Evolutionary conservation across 805 yeast genomes (phyloP).

Genomic region (Metschnikowia koreensis): DNA sequence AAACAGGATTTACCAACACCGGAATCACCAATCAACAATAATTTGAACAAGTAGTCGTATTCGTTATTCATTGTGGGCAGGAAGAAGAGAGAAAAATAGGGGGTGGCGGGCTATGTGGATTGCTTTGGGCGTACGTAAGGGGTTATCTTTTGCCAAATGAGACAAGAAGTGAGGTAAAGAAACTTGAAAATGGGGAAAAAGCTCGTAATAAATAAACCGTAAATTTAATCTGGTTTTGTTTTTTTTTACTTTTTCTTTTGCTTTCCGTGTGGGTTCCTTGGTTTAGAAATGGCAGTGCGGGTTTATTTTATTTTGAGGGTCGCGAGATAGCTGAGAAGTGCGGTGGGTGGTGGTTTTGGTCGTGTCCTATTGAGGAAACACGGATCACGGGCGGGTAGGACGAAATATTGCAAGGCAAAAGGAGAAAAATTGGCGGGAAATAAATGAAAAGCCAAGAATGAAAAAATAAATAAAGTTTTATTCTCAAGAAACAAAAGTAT

Average conservation of each 20-base stretch:
- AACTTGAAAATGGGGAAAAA: not conserved
- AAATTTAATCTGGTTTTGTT: no score
- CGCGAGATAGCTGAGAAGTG: not conserved
- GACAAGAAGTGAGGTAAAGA: not conserved
- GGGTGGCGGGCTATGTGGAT: not conserved
- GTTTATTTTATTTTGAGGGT: not conserved
- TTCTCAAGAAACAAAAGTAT: no score
- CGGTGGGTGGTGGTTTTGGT: not conserved
- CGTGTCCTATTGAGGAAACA: not conserved
- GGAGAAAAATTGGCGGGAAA: not conserved
- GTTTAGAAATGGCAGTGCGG: not conserved
- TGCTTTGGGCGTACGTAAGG: not conserved
- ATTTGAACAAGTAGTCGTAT: conserved; percentile 96
- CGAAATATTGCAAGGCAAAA: not conserved
- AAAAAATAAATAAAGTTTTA: no score
- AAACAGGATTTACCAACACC: conserved; percentile 98
- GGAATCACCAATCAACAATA: conserved; percentile 94
- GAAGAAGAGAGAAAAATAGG: conserved; percentile 27
- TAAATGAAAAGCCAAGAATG: not conserved
- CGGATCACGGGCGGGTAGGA: not conserved
- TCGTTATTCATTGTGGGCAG: conserved; percentile 67
- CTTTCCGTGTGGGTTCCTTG: not conserved
- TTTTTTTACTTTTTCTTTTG: not conserved
- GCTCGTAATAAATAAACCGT: not conserved
- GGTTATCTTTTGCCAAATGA: not conserved